phyloP scores from a whole-genome alignment of 306 rosid species.

The Prunus mongolica region DNA sequence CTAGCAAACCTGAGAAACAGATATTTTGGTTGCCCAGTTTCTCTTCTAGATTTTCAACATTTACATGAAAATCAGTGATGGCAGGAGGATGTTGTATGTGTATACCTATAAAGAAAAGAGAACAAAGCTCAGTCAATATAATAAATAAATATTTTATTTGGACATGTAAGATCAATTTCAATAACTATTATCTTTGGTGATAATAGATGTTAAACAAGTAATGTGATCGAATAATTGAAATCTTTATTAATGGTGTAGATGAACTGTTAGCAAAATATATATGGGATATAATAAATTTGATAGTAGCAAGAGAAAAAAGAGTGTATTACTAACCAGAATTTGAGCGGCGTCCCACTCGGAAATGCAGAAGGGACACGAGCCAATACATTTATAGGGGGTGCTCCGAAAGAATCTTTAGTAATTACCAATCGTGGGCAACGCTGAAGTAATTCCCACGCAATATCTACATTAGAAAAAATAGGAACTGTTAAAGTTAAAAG shows the following conservation, averaged over 20 bases:
- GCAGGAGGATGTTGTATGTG: not conserved
- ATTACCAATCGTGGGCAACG: not conserved
- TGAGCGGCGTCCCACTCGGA: not conserved
- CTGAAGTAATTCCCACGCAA: not conserved
- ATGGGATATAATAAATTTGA: too few species aligned
- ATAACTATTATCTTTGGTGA: too few species aligned
- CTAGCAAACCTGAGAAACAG: not conserved
- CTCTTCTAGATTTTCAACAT: not conserved
- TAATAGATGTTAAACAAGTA: too few species aligned
- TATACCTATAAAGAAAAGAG: not conserved
- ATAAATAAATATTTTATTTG: too few species aligned
- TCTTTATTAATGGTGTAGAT: too few species aligned
- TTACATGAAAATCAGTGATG: accelerated
- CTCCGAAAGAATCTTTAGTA: accelerated
- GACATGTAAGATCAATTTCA: too few species aligned
- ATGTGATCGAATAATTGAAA: too few species aligned
- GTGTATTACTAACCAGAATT: not conserved
- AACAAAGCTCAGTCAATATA: too few species aligned
- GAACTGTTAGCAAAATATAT: too few species aligned
- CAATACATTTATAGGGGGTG: not conserved
- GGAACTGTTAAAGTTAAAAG: too few species aligned
- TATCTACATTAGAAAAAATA: not conserved
- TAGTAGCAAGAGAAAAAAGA: not conserved
- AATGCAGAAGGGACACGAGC: not conserved
- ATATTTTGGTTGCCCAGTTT: not conserved